Conservation (phyloP, 805 yeast genomes). For the Monosporozyma aquatica region DNA sequence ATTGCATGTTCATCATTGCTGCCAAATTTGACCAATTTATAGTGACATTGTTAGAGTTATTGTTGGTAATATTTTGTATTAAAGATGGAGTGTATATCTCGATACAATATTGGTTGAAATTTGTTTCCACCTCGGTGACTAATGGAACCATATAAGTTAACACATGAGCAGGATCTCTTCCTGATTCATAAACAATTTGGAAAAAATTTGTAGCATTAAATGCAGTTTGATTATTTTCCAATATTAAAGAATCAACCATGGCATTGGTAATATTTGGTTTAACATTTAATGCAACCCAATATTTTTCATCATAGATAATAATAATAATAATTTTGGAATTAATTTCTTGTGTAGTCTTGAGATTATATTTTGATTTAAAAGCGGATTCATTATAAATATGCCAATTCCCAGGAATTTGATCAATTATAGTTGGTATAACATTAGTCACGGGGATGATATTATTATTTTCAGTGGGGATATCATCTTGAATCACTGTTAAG, state of each 20-base stretch:
- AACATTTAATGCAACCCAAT: slow-evolving; percentile 57
- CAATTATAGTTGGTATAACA: slow-evolving; percentile 2
- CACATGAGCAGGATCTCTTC: slow-evolving; percentile 50
- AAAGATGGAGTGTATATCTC: slow-evolving; percentile 7
- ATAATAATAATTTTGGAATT: slow-evolving; percentile 35
- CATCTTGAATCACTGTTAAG: slow-evolving; percentile 4
- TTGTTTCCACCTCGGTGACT: slow-evolving; percentile 30
- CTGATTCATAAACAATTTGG: slow-evolving; percentile 46
- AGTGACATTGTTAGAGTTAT: slow-evolving; percentile 6
- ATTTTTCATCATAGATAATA: slow-evolving; percentile 46
- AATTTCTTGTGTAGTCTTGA: slow-evolving; percentile 11
- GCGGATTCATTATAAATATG: slow-evolving; percentile 20
- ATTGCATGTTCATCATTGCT: slow-evolving; percentile 25
- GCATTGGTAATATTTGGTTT: slow-evolving; percentile 37
- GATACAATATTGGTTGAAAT: slow-evolving; percentile 5
- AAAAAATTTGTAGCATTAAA: slow-evolving; percentile 25
- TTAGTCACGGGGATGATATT: slow-evolving; percentile 1
- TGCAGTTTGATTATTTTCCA: slow-evolving; percentile 7
- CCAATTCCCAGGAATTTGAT: slow-evolving; percentile 22
- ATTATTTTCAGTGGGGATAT: neutral
- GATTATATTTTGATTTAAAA: slow-evolving; percentile 16
- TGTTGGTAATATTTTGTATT: slow-evolving; percentile 14
- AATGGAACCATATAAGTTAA: slow-evolving; percentile 37
- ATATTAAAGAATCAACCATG: slow-evolving; percentile 20
- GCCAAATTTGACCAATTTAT: slow-evolving; percentile 8